Evolutionary conservation across 2,329 filamentous ascomycete species (phyloP).

Genomic region (Aureobasidium musti): DNA sequence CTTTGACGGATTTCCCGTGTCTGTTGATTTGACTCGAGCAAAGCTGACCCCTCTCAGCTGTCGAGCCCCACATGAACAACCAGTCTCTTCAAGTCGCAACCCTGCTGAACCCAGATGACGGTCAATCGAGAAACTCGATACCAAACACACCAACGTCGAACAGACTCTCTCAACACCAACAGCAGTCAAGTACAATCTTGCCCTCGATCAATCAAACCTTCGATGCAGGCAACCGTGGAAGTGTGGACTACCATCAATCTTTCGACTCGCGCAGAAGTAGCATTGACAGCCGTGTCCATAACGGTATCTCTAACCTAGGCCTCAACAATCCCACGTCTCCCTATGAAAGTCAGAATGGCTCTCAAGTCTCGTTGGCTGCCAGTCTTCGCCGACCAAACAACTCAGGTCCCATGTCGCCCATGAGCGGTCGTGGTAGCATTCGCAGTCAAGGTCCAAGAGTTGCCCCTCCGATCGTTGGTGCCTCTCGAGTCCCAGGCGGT

Average conservation of each 20-base stretch:
- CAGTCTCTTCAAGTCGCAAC: slow-evolving; percentile 53
- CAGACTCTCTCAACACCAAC: slow-evolving; percentile 37
- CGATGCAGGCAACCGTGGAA: slow-evolving; percentile 36
- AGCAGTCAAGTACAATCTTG: slow-evolving; percentile 42
- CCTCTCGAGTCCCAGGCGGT: slow-evolving; percentile 64
- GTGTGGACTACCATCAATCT: slow-evolving; percentile 51
- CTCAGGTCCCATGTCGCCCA: slow-evolving; percentile 50
- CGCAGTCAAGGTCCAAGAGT: slow-evolving; percentile 57
- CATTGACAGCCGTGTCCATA: slow-evolving; percentile 76
- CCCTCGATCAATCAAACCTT: slow-evolving; percentile 61
- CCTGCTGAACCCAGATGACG: slow-evolving; percentile 54
- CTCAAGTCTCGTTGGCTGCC: slow-evolving; percentile 72
- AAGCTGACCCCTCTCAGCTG: slow-evolving; percentile 1
- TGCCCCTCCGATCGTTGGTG: slow-evolving; percentile 74
- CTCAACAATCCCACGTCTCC: slow-evolving; percentile 62
- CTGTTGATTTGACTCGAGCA: neutral
- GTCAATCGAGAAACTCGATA: slow-evolving; percentile 47
- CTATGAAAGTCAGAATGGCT: slow-evolving; percentile 75
- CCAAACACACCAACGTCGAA: slow-evolving; percentile 49
- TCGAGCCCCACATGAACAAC: slow-evolving; percentile 35
- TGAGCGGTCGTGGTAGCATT: slow-evolving; percentile 41
- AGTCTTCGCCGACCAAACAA: slow-evolving; percentile 60
- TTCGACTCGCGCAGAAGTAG: slow-evolving; percentile 70
- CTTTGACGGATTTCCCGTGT: neutral
- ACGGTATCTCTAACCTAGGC: slow-evolving; percentile 68